These are phyloP conservation scores for Rhynchosporium graminicola DNA, from an alignment of 2,329 filamentous ascomycete species.

Conservation along the genomic window DNA sequence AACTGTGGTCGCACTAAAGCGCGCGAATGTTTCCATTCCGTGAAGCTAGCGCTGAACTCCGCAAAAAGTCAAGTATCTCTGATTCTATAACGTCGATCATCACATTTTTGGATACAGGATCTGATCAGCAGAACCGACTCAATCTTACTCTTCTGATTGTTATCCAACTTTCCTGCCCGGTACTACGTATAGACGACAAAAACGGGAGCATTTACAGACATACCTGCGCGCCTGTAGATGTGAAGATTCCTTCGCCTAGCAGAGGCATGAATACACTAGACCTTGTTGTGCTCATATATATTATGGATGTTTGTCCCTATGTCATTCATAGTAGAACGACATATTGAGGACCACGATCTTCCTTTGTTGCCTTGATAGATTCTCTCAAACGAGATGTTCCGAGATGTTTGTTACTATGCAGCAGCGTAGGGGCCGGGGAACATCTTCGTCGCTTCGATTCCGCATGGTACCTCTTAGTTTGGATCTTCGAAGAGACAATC, in stretches of 20 bases:
- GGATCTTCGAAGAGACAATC: slow-evolving; percentile 34
- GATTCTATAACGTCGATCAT: no score
- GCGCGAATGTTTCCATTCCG: slow-evolving; percentile 34
- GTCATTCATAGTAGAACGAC: slow-evolving; percentile 40
- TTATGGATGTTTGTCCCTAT: slow-evolving; percentile 37
- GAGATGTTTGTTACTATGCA: slow-evolving; percentile 41
- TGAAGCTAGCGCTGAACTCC: no score
- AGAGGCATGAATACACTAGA: slow-evolving; percentile 40
- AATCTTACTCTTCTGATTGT: no score
- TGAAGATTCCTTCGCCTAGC: slow-evolving; percentile 34
- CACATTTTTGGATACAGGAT: no score
- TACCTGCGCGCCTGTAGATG: slow-evolving; percentile 20
- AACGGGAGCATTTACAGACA: no score
- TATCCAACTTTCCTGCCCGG: no score
- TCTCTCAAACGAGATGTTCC: slow-evolving; percentile 40
- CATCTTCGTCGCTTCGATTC: slow-evolving; percentile 40
- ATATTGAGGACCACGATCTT: slow-evolving; percentile 42
- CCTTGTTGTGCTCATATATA: slow-evolving; percentile 40
- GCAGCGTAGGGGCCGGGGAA: slow-evolving; percentile 36
- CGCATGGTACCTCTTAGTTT: slow-evolving; percentile 34
- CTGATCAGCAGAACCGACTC: no score
- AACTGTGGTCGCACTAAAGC: slow-evolving; percentile 47
- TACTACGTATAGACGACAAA: no score
- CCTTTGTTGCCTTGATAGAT: slow-evolving; percentile 41
- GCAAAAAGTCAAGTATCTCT: no score